Base-by-base conservation (phyloP, 805 yeast species). In the Lipomyces japonicus region DNA sequence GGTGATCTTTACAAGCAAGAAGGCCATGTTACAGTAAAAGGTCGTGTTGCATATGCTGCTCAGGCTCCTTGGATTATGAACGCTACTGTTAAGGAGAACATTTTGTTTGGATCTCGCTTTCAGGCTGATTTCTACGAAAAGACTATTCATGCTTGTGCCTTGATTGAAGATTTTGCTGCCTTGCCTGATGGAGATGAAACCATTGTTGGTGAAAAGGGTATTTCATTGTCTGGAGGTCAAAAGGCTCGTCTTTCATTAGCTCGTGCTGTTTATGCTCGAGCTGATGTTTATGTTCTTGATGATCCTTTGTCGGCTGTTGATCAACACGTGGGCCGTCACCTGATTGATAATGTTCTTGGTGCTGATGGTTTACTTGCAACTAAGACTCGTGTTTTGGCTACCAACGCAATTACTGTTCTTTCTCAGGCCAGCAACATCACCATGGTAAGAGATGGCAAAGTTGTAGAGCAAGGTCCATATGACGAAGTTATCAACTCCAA, bases 11-110 rank as follows among this genome's bases (percentile, higher is more conserved):
- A 84, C 66, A 83, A 84, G 66, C 74, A 81, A 18, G 76, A 78
- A 44, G 97, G 97, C 38, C 70, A 76, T 19, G 90, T 86, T 3
- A 72, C 73, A 16, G 77, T 83, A 9, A 82, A 77, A 63, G 97
- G 97, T 37, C 74, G 78, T 42, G 74, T 86, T 31, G 97, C 97
- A 0, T 91, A 90, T 66, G 95, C 85, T 37, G 82, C 95, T 1
- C 97, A 90, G 69, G 81, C 85, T 35, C 95, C 98, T 1, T 93
- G 98, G 98, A 89, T 93, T 57, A 84, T 89, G 85, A 93, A 93
- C 65, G 97, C 95, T 31, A 75, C 95, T 2, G 91, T 93, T 3
- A 84, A 79, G 60, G 97, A 93, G 26, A 93, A 93, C 64, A 86
- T 93, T 63, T 46, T 89, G 46, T 93, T 93, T 69, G 98, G 98